Conservation (phyloP, 495 filamentous ascomycete species). For the Hypoxylon lienhwacheense region DNA sequence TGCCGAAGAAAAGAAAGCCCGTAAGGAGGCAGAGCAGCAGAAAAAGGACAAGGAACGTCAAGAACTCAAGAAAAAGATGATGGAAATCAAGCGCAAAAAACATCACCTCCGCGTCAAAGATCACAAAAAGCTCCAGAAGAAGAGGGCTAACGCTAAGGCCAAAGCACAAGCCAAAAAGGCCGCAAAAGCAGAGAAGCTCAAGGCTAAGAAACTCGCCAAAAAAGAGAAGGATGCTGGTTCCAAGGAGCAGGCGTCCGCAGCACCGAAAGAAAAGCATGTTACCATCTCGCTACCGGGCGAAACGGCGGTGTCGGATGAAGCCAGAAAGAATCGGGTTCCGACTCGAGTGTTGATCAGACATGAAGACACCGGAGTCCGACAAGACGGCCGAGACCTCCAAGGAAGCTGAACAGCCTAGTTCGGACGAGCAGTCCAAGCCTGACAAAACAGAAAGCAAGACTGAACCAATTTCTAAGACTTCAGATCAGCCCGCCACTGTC, state of each 20-base stretch:
- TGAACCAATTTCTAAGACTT: not conserved
- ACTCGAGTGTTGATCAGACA: not conserved
- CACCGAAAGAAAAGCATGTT: slow-evolving; percentile 18
- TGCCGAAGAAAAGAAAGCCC: slow-evolving; percentile 61
- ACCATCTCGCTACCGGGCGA: slow-evolving; percentile 19
- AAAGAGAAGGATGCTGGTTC: slow-evolving; percentile 17
- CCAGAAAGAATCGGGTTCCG: slow-evolving; percentile 27
- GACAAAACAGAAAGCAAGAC: slow-evolving; percentile 4
- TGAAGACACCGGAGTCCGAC: slow-evolving; percentile 4
- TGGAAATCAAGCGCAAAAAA: slow-evolving; percentile 43
- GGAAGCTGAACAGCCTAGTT: not conserved
- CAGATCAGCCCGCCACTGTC: not conserved
- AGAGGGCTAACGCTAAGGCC: slow-evolving; percentile 40
- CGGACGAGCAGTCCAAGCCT: slow-evolving; percentile 1
- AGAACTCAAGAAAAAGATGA: slow-evolving; percentile 53
- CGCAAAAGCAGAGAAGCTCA: slow-evolving; percentile 33
- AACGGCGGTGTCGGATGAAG: slow-evolving; percentile 23
- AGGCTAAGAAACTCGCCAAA: slow-evolving; percentile 25
- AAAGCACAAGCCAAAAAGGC: slow-evolving; percentile 41
- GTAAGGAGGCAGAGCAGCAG: slow-evolving; percentile 44
- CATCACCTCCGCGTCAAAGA: slow-evolving; percentile 34
- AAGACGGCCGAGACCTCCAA: not conserved
- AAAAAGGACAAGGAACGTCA: slow-evolving; percentile 56
- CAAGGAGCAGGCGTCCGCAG: slow-evolving; percentile 1
- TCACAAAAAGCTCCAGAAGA: slow-evolving; percentile 37